These are phyloP conservation scores for Oidiodendron maius DNA, from an alignment of 495 filamentous ascomycete genomes.

Conservation along the genomic window DNA sequence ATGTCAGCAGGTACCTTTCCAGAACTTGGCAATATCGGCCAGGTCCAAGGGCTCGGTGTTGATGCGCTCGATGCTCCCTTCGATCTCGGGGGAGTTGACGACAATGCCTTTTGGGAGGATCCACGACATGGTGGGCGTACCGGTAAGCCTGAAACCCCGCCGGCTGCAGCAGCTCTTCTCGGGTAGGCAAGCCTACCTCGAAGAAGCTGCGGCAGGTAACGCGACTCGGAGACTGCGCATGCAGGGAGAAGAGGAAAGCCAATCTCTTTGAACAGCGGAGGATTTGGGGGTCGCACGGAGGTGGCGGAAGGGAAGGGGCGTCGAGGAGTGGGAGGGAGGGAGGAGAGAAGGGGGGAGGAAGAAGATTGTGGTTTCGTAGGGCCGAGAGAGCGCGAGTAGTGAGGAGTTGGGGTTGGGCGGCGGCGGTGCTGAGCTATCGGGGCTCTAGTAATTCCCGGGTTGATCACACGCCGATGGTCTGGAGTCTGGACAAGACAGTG, in stretches of 20 bases:
- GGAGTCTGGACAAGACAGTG: no score
- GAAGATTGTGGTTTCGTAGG: no score
- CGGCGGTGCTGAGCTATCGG: no score
- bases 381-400: no score
- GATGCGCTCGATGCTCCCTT: conserved; percentile 40
- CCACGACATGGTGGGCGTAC: conserved; percentile 22
- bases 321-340: no score
- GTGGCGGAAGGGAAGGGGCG: no score
- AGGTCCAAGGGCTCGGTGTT: conserved; percentile 31
- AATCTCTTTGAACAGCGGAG: no score
- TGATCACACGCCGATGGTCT: no score
- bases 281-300: no score
- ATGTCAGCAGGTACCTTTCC: conserved; percentile 50
- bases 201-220: conserved; percentile 20
- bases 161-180: conserved; percentile 19
- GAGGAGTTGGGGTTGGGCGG: no score
- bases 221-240: not conserved
- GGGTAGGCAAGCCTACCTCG: conserved; percentile 23
- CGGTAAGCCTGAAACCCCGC: conserved; percentile 1
- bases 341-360: no score
- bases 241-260: not conserved
- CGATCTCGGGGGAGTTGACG: conserved; percentile 30
- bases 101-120: conserved; percentile 42
- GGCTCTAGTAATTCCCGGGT: no score
- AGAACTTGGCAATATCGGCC: conserved; percentile 42